Conservation (phyloP, 192 early-diverging fungal species). For the Coemansia sp. region DNA sequence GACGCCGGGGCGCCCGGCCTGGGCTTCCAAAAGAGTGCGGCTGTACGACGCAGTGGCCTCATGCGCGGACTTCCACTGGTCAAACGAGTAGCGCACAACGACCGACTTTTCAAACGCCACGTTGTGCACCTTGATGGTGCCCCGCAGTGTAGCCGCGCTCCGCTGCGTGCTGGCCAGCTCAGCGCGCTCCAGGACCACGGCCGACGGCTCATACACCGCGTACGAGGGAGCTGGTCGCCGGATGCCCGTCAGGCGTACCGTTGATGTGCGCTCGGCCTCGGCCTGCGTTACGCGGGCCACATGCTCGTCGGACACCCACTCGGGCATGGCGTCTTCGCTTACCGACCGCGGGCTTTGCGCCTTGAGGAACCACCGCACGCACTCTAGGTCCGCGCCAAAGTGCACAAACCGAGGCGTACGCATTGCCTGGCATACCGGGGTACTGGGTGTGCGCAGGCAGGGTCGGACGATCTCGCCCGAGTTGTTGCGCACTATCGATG, state of each 20-base stretch:
- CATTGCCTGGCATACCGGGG: conserved; percentile 15
- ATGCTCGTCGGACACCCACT: conserved; percentile 31
- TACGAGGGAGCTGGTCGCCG: conserved; percentile 48
- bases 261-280: conserved; percentile 17
- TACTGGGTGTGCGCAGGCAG: conserved; percentile 34
- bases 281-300: conserved; percentile 10
- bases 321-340: conserved; percentile 39
- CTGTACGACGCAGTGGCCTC: conserved; percentile 68
- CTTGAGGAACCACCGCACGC: conserved; percentile 72
- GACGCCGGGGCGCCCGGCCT: conserved; percentile 51
- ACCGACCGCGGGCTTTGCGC: conserved; percentile 63
- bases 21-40: conserved; percentile 58
- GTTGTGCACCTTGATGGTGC: conserved; percentile 79
- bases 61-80: conserved; percentile 75
- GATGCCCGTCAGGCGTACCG: conserved; percentile 40
- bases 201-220: conserved; percentile 47
- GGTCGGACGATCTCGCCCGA: conserved; percentile 56
- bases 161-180: conserved; percentile 56
- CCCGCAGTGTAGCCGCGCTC: conserved; percentile 54
- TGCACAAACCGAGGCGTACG: conserved; percentile 65
- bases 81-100: conserved; percentile 75
- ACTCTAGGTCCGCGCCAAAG: conserved; percentile 69
- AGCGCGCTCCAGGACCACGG: conserved; percentile 64
- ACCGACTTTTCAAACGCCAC: conserved; percentile 84
- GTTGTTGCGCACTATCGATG: conserved; percentile 45